Evolutionary conservation across 345 rosid genomes (phyloP), one percentile per base, ranked within the genome.

Genomic region (Adansonia digitata): DNA sequence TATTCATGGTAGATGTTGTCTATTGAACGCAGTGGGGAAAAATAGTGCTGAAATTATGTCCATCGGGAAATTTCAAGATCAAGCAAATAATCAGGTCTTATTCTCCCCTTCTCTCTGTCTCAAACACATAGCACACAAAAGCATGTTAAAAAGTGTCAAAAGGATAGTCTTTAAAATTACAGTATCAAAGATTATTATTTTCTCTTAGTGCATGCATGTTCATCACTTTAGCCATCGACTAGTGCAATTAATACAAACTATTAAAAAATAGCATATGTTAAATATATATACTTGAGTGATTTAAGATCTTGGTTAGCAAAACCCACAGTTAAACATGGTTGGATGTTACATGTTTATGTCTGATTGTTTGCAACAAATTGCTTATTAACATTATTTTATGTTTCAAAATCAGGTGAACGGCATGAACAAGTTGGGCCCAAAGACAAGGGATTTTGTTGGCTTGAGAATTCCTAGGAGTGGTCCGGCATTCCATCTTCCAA

Each of bases 21-120:
- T 24, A 27, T 34, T 73, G 39, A 34, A 26, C 59, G 68, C 68
- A 73, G 75, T 20, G 1, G 29, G 13, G 40, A 34, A 24, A 9
- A 73, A 43, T 40, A 45, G 27, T 59, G 75, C 67, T 57, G 64
- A 31, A n/a, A 71, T 34, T 5, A 22, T 35, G 29, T n/a, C 51
- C 37, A 13, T 2, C 7, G 53, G 24, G 39, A 72, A 48, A 24
- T 39, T 72, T 40, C 55, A 57, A 42, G 40, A 42, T 72, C 66
- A 72, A 29, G 76, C 51, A 39, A 55, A 15, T 29, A 43, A 61
- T 60, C 69, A 74, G 76, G 76, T 55, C 11, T 31, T 3, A 31
- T n/a, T 48, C 52, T 46, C 15, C 12, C 18, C n/a, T 22, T 43
- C 22, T 43, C 43, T 31, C 51, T 9, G 12, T 46, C 51, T 13